Evolutionary conservation across 2,329 filamentous ascomycete species (phyloP).

Genomic region (Ascochyta koolunga): DNA sequence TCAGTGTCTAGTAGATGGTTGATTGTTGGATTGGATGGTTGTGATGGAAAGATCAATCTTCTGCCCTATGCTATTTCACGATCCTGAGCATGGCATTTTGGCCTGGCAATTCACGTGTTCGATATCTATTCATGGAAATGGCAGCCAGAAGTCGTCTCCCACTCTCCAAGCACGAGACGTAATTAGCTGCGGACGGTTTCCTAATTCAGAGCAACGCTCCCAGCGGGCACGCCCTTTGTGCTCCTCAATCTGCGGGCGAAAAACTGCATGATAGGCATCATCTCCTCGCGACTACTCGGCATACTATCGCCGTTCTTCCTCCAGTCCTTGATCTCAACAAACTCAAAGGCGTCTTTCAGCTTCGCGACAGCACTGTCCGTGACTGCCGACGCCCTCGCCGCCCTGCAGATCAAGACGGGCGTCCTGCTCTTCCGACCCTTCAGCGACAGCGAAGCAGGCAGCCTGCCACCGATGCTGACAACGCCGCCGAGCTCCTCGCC

Average conservation of each 20-base stretch:
- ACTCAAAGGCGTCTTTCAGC: conserved; percentile 68
- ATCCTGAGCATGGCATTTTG: background rate
- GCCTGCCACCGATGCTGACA: conserved; percentile 66
- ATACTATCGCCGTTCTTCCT: conserved; percentile 74
- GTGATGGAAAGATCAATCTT: background rate
- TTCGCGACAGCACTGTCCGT: conserved; percentile 68
- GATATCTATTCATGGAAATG: background rate
- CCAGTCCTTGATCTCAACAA: conserved; percentile 49
- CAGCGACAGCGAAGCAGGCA: conserved; percentile 53
- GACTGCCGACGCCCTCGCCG: conserved; percentile 58
- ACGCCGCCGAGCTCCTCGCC: conserved; percentile 61
- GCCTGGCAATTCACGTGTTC: background rate
- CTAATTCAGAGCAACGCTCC: conserved; percentile 56
- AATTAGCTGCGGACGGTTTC: background rate
- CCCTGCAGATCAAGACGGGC: conserved; percentile 67
- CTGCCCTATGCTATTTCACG: background rate
- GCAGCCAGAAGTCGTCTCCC: background rate
- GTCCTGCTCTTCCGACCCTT: conserved; percentile 63
- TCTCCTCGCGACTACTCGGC: conserved; percentile 83
- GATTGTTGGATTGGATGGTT: background rate
- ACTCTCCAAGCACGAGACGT: background rate
- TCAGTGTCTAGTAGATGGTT: background rate
- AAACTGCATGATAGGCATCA: conserved; percentile 88
- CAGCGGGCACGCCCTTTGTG: conserved; percentile 59
- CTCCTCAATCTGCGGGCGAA: conserved; percentile 70